phyloP scores from a whole-genome alignment of 169 alveolate genomes.

The Amoebophrya sp. region DNA sequence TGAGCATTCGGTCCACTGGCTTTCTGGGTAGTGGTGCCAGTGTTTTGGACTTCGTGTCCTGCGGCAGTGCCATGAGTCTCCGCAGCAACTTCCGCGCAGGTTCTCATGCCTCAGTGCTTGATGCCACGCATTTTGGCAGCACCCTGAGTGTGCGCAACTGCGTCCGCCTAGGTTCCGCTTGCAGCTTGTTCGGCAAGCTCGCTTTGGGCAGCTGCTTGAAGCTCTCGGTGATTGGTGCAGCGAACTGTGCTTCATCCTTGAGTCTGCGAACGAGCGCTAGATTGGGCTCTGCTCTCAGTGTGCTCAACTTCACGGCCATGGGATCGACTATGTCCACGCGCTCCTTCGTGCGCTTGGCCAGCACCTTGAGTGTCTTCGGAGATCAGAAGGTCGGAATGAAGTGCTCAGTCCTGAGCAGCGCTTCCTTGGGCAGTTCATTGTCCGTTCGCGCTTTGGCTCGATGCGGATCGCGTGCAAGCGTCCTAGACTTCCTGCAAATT shows the following conservation, averaged over 20 bases:
- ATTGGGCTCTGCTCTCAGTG: not conserved
- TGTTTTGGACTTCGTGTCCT: not conserved
- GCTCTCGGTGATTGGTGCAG: not conserved
- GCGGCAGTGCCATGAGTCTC: not conserved
- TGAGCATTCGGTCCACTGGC: not conserved
- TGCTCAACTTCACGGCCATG: not conserved
- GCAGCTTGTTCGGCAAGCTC: not conserved
- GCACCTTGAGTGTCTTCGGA: not conserved
- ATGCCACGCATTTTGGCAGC: not conserved
- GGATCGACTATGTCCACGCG: constrained; percentile 6
- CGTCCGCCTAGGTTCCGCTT: constrained; percentile 4
- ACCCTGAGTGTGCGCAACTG: not conserved
- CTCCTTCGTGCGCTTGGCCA: not conserved
- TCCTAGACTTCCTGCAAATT: not conserved
- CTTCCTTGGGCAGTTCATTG: not conserved
- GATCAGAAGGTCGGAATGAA: not conserved
- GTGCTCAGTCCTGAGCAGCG: not conserved
- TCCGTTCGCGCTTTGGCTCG: not conserved
- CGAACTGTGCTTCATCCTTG: not conserved
- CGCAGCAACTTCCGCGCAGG: not conserved
- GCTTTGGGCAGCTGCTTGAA: constrained; percentile 12
- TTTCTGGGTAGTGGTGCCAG: too few species aligned
- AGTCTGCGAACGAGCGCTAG: constrained; percentile 5
- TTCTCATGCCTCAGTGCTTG: not conserved
- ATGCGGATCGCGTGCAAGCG: not conserved